Percentiles rank a stretch among this genome's conserved stretches.
These are phyloP conservation scores for Aspergillus conjunctus DNA, from an alignment of 495 filamentous ascomycete genomes.

Conservation along the genomic window DNA sequence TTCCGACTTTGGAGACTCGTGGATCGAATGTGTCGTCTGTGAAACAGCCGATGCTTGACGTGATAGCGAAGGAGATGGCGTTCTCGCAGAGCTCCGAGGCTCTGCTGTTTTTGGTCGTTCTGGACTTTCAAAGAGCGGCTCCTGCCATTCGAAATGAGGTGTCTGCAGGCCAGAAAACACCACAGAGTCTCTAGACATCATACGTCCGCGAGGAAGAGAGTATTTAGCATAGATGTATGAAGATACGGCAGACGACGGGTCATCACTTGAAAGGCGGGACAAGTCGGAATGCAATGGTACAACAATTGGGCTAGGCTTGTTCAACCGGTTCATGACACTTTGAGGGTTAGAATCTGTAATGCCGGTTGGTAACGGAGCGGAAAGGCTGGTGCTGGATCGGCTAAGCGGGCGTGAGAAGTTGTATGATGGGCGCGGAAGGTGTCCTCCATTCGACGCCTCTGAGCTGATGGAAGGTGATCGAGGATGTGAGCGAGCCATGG, in stretches of 20 bases:
- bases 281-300: slow-evolving; percentile 35
- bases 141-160: slow-evolving; percentile 62
- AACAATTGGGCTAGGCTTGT: slow-evolving; percentile 44
- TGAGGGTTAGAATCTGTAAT: slow-evolving; percentile 25
- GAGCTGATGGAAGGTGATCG: slow-evolving; percentile 84
- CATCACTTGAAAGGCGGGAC: slow-evolving; percentile 25
- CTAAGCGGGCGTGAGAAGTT: slow-evolving; percentile 94
- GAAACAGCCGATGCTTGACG: slow-evolving; percentile 27
- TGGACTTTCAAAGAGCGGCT: slow-evolving; percentile 55
- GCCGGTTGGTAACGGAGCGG: slow-evolving; percentile 36
- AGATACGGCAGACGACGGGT: slow-evolving; percentile 55
- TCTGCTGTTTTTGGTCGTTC: slow-evolving; percentile 38
- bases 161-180: slow-evolving; percentile 63
- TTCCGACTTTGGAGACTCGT: slow-evolving; percentile 33
- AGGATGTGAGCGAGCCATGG: slow-evolving; percentile 53
- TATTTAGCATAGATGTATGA: slow-evolving; percentile 86
- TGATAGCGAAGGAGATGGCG: slow-evolving; percentile 39
- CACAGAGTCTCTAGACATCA: slow-evolving; percentile 68
- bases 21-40: slow-evolving; percentile 41
- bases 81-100: slow-evolving; percentile 38
- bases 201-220: slow-evolving; percentile 77
- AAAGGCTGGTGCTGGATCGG: slow-evolving; percentile 67
- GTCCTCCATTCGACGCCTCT: slow-evolving; percentile 66
- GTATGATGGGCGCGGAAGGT: slow-evolving; percentile 71
- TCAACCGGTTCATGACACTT: slow-evolving; percentile 36